A percentile compares a stretch with the other conserved stretches of the same genome.
Conservation (phyloP, 148 eudicot genomes). For the Rhododendron vialii region DNA sequence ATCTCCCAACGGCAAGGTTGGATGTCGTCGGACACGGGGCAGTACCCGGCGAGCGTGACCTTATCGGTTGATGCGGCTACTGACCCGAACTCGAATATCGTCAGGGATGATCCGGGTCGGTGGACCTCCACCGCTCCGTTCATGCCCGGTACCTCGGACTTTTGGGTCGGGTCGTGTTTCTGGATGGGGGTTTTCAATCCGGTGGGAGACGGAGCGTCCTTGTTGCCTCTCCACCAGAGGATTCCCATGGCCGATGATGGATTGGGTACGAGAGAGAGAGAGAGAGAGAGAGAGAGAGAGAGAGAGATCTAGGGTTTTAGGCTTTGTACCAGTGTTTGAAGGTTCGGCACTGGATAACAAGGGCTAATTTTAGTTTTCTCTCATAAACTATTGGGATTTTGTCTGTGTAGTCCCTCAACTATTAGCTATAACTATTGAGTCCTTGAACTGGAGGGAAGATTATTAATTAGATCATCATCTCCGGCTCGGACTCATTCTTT, state of each 20-base stretch:
- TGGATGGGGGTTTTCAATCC: not conserved
- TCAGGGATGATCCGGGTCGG: constrained; percentile 20
- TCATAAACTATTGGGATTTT: not conserved
- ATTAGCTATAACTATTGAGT: not conserved
- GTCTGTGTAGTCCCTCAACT: not conserved
- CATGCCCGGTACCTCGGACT: constrained; percentile 17
- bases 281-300: not conserved
- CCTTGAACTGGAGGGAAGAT: no score
- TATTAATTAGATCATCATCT: no score
- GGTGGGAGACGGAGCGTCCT: not conserved
- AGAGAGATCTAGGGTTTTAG: not conserved
- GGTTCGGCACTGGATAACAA: not conserved
- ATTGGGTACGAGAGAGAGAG: not conserved
- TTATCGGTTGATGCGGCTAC: constrained; percentile 59
- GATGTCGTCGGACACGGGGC: constrained; percentile 80
- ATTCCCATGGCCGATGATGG: not conserved
- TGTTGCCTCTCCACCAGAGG: constrained; percentile 11
- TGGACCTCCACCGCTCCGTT: constrained; percentile 58
- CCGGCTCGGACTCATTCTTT: no score
- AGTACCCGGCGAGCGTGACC: constrained; percentile 82
- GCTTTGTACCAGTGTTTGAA: not conserved
- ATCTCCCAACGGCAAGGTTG: constrained; percentile 97
- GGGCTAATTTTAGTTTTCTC: not conserved
- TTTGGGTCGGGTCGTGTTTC: not conserved
- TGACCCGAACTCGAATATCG: constrained; percentile 57